phyloP scores from a whole-genome alignment of 2,329 filamentous ascomycete species.

The Clathrospora elynae region DNA sequence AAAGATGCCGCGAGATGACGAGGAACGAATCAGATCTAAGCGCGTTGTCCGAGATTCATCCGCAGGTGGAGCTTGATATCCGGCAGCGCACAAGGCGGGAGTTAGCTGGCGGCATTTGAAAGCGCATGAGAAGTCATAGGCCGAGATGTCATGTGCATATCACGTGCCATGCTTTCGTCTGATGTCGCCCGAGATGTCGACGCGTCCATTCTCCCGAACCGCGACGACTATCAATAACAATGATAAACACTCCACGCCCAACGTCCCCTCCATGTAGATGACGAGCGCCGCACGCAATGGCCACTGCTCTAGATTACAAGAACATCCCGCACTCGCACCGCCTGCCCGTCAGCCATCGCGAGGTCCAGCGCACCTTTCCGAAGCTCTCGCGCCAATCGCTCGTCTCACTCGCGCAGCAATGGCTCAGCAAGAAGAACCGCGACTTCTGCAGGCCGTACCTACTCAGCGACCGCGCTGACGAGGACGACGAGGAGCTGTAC shows the following conservation, averaged over 20 bases:
- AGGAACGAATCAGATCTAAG: conserved; percentile 1
- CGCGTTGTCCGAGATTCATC: conserved; percentile 5
- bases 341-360: conserved; percentile 67
- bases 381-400: conserved; percentile 75
- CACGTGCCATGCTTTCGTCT: conserved; percentile 18
- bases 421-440: conserved; percentile 72
- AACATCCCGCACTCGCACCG: conserved; percentile 73
- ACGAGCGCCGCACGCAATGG: conserved; percentile 37
- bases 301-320: conserved; percentile 72
- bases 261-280: conserved; percentile 36
- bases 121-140: too few relatives aligned
- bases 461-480: conserved; percentile 46
- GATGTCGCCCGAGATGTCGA: conserved; percentile 7
- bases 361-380: conserved; percentile 68
- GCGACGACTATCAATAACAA: conserved; percentile 31
- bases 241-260: conserved; percentile 27
- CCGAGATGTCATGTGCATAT: too few relatives aligned
- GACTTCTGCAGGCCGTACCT: conserved; percentile 65
- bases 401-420: conserved; percentile 73
- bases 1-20: neutral
- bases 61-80: too few relatives aligned
- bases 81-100: too few relatives aligned
- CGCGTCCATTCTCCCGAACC: too few relatives aligned
- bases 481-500: conserved; percentile 66
- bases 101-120: too few relatives aligned